Percentiles rank a stretch among this genome's conserved stretches.
phyloP scores from a whole-genome alignment of 2,329 filamentous ascomycete species.

The Neocucurbitaria cava region DNA sequence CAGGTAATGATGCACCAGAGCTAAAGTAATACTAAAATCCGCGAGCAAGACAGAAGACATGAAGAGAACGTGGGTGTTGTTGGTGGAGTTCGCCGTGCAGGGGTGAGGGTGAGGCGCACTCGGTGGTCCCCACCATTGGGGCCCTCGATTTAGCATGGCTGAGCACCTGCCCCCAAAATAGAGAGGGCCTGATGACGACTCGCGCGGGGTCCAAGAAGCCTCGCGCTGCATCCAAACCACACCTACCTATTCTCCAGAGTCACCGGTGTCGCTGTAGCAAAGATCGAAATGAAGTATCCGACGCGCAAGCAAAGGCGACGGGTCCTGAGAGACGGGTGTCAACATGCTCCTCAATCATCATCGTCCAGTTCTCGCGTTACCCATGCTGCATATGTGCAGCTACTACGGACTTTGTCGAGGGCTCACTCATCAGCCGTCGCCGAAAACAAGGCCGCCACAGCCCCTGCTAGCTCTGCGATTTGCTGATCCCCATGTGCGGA shows the following conservation, averaged over 20 bases:
- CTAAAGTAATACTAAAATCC: background rate
- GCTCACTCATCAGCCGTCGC: constrained; percentile 11
- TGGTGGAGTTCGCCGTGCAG: background rate
- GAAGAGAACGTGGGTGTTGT: background rate
- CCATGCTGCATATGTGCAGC: background rate
- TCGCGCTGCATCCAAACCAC: background rate
- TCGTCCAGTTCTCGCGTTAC: background rate
- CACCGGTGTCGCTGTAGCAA: background rate
- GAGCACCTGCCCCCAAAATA: constrained; percentile 1
- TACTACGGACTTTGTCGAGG: constrained; percentile 3
- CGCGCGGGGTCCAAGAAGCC: background rate
- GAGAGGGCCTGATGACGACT: background rate
- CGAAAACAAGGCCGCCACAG: constrained; percentile 12
- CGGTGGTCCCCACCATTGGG: background rate
- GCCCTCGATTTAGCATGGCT: constrained; percentile 10
- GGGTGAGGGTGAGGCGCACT: background rate
- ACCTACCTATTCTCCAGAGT: background rate
- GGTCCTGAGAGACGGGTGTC: too few species aligned
- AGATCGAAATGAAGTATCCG: background rate
- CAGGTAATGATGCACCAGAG: background rate
- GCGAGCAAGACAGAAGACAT: background rate
- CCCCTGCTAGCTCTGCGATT: constrained; percentile 11
- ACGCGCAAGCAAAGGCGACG: background rate
- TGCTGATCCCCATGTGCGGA: constrained; percentile 15
- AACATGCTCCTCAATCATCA: background rate